A percentile compares a stretch with the other conserved stretches of the same genome.
These are phyloP conservation scores for Incumbomyces delicatus DNA, from an alignment of 2,329 filamentous ascomycete species.

Conservation along the genomic window DNA sequence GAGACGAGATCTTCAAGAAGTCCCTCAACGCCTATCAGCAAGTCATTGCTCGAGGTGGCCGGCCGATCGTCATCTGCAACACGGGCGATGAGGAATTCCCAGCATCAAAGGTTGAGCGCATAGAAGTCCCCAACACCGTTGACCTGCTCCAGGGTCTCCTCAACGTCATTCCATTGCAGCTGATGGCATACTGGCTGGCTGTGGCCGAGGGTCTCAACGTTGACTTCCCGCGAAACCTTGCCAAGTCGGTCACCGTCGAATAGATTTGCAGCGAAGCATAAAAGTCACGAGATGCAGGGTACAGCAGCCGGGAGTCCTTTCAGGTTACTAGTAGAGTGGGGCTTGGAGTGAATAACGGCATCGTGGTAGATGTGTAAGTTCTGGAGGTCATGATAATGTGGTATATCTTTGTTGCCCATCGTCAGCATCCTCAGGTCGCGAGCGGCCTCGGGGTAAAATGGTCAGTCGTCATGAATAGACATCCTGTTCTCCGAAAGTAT, in stretches of 20 bases:
- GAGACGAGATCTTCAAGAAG: slow-evolving; percentile 93
- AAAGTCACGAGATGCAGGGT: slow-evolving; percentile 1
- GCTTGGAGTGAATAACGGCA: neutral
- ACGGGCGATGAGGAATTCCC: slow-evolving; percentile 80
- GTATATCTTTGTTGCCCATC: slow-evolving; percentile 6
- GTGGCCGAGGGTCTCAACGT: slow-evolving; percentile 94
- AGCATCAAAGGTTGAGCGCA: slow-evolving; percentile 81
- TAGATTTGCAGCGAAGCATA: slow-evolving; percentile 30
- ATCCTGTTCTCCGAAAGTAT: too few species aligned
- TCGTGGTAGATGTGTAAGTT: neutral
- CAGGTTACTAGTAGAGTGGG: too few species aligned
- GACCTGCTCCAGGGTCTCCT: slow-evolving; percentile 92
- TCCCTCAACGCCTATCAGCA: slow-evolving; percentile 99
- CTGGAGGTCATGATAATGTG: neutral
- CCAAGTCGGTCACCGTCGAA: slow-evolving; percentile 98
- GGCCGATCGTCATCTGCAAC: slow-evolving; percentile 99
- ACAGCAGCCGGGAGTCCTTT: neutral
- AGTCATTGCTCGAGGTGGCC: slow-evolving; percentile 90
- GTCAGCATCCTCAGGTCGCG: neutral
- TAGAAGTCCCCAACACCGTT: slow-evolving; percentile 92
- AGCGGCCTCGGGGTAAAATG: too few species aligned
- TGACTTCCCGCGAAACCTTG: slow-evolving; percentile 96
- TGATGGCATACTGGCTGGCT: slow-evolving; percentile 98
- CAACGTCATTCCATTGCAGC: slow-evolving; percentile 93
- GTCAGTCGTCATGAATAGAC: slow-evolving; percentile 1